Percentiles rank a stretch among this genome's conserved stretches.
These are phyloP conservation scores for Haplographium delicatum DNA, from an alignment of 495 filamentous ascomycete genomes.

Conservation along the genomic window DNA sequence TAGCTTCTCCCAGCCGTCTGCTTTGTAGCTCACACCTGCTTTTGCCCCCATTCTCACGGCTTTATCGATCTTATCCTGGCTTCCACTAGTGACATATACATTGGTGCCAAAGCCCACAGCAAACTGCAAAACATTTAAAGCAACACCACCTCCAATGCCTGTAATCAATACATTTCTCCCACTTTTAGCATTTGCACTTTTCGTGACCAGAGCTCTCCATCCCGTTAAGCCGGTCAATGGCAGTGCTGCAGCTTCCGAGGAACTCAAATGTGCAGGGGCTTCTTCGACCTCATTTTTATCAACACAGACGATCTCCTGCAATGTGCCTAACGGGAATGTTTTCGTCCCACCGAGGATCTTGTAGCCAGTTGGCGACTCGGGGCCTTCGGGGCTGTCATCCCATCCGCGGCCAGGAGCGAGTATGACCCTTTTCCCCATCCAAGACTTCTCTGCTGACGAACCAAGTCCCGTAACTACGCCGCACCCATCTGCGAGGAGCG, in stretches of 20 bases:
- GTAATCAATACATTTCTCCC: conserved; percentile 68
- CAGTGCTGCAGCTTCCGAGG: conserved; percentile 72
- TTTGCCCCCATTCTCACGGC: conserved; percentile 60
- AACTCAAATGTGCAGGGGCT: conserved; percentile 63
- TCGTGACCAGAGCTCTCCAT: conserved; percentile 76
- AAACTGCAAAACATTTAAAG: conserved; percentile 64
- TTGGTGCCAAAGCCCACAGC: conserved; percentile 58
- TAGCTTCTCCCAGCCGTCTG: conserved; percentile 63
- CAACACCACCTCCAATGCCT: conserved; percentile 78
- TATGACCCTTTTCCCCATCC: conserved; percentile 62
- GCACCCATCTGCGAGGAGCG: conserved; percentile 73
- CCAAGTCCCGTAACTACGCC: conserved; percentile 65
- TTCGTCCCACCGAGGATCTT: conserved; percentile 69
- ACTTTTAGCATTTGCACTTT: conserved; percentile 51
- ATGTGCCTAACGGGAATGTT: conserved; percentile 57
- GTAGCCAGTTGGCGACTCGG: conserved; percentile 58
- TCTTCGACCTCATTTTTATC: conserved; percentile 66
- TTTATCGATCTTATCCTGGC: conserved; percentile 57
- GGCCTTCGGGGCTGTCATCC: conserved; percentile 62
- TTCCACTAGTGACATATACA: conserved; percentile 66
- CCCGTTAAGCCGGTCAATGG: conserved; percentile 81
- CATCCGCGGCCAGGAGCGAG: conserved; percentile 72
- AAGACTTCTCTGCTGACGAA: conserved; percentile 39
- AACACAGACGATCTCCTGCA: conserved; percentile 65
- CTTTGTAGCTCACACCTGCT: conserved; percentile 65